Percentiles rank a stretch among this genome's conserved stretches.
Evolutionary conservation across 345 rosid genomes (phyloP).

Genomic region (Ricinus communis): DNA sequence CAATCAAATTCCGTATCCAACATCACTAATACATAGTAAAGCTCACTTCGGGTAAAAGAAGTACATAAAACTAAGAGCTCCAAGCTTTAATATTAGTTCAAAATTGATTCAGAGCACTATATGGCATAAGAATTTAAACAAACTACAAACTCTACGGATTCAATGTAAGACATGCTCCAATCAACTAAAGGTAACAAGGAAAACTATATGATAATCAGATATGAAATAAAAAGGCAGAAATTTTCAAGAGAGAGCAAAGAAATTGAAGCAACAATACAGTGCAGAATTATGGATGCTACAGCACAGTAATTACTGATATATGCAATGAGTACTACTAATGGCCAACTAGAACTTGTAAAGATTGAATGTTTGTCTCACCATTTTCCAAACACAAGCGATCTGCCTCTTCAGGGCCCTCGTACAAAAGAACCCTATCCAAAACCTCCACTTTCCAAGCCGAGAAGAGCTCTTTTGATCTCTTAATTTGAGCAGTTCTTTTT

Average conservation of each 20-base stretch:
- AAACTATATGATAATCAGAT: not conserved
- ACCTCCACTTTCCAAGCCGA: constrained; percentile 79
- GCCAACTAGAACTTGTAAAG: constrained; percentile 12
- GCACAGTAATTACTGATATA: constrained; percentile 1
- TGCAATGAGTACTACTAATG: not conserved
- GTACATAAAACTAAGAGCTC: not conserved
- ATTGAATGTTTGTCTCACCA: constrained; percentile 54
- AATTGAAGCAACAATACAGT: constrained; percentile 9
- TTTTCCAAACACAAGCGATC: constrained; percentile 75
- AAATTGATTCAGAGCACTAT: not conserved
- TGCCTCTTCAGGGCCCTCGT: constrained; percentile 86
- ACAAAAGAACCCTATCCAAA: constrained; percentile 81
- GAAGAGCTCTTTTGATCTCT: constrained; percentile 35
- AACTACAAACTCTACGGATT: not conserved
- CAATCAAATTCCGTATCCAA: not conserved
- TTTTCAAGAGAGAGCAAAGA: not conserved
- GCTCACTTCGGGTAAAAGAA: not conserved
- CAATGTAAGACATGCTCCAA: not conserved
- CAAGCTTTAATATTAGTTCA: not conserved
- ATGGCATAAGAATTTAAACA: not conserved
- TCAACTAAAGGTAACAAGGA: not conserved
- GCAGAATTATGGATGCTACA: constrained; percentile 8
- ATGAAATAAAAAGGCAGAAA: not conserved
- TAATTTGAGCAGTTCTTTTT: constrained; percentile 29
- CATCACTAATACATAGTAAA: not conserved